phyloP scores from a whole-genome alignment of 495 filamentous ascomycete genomes.

The Venustampulla echinocandica region DNA sequence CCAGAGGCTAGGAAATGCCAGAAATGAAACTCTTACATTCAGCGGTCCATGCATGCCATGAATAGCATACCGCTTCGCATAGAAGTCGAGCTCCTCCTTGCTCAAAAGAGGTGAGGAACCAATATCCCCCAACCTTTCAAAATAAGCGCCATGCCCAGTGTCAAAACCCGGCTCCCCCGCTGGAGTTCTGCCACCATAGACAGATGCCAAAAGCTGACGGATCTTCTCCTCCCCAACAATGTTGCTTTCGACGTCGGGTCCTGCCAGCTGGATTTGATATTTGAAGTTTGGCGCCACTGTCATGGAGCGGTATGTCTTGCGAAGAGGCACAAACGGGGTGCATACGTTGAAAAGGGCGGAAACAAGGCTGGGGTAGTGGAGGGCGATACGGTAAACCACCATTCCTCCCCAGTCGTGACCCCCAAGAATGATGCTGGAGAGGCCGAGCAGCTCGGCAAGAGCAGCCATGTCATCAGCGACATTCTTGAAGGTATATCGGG shows the following conservation, averaged over 20 bases:
- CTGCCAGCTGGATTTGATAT: conserved; percentile 75
- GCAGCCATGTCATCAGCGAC: conserved; percentile 62
- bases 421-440: conserved; percentile 56
- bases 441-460: conserved; percentile 50
- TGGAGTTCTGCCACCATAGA: conserved; percentile 56
- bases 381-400: conserved; percentile 48
- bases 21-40: conserved; percentile 32
- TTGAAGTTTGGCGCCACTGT: conserved; percentile 60
- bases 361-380: conserved; percentile 65
- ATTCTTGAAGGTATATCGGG: conserved; percentile 59
- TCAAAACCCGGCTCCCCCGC: conserved; percentile 46
- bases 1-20: not conserved
- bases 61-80: conserved; percentile 58
- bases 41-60: conserved; percentile 67
- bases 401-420: conserved; percentile 79
- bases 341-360: conserved; percentile 68
- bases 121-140: conserved; percentile 39
- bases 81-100: conserved; percentile 67
- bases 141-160: conserved; percentile 44
- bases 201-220: conserved; percentile 53
- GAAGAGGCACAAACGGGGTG: conserved; percentile 57
- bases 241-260: conserved; percentile 53
- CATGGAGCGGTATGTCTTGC: conserved; percentile 17
- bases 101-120: conserved; percentile 46
- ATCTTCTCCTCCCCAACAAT: conserved; percentile 50